Conservation (phyloP, 345 rosid species). For the Clarkia xantiana region DNA sequence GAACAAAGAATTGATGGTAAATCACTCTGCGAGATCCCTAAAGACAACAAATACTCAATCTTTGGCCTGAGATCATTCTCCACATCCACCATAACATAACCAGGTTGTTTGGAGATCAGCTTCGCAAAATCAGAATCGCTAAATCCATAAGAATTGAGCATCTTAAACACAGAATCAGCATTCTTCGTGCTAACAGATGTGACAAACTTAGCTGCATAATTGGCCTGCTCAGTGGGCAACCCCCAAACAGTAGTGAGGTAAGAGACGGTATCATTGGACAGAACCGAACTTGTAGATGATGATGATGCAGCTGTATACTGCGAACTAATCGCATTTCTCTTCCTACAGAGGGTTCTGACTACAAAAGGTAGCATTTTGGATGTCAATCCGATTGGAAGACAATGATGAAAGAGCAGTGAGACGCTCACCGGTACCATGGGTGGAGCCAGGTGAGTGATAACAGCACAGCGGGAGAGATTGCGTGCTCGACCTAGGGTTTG, state of each 20-base stretch:
- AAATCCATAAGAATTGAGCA: conserved; percentile 12
- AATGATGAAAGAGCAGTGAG: too few relatives aligned
- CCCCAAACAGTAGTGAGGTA: conserved; percentile 16
- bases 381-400: too few relatives aligned
- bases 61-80: conserved; percentile 18
- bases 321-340: too few relatives aligned
- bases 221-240: conserved; percentile 12
- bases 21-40: conserved; percentile 10
- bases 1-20: conserved; percentile 7
- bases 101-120: conserved; percentile 10
- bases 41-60: conserved; percentile 14
- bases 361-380: too few relatives aligned
- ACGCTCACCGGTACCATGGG: too few relatives aligned
- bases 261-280: conserved; percentile 3
- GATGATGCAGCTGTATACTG: too few relatives aligned
- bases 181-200: conserved; percentile 1
- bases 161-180: conserved; percentile 13
- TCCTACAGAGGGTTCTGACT: too few relatives aligned
- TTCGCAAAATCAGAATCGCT: conserved; percentile 8
- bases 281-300: too few relatives aligned
- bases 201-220: conserved; percentile 5
- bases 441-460: too few relatives aligned
- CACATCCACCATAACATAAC: conserved; percentile 1
- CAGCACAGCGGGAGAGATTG: too few relatives aligned
- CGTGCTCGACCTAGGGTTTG: too few relatives aligned